These are phyloP conservation scores for Przewalskia tangutica DNA, from an alignment of 257 asterid genomes.

Conservation along the genomic window DNA sequence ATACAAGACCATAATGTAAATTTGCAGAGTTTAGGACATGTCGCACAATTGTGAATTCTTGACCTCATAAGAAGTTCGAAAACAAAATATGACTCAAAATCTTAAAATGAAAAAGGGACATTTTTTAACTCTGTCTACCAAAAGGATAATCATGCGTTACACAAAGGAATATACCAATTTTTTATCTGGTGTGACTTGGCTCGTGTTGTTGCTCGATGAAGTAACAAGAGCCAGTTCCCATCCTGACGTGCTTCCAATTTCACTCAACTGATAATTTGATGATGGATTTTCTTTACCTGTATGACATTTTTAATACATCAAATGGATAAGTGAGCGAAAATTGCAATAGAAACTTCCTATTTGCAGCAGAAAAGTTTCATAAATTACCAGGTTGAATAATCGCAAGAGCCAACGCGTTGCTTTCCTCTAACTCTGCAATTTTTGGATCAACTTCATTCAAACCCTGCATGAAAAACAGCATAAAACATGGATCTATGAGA, in stretches of 20 bases:
- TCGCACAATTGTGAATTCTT: not conserved
- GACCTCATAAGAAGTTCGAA: not conserved
- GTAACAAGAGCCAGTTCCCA: constrained; percentile 88
- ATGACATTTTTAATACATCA: not conserved
- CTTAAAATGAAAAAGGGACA: not conserved
- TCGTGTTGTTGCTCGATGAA: constrained; percentile 53
- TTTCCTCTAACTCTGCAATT: constrained; percentile 46
- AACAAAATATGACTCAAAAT: not conserved
- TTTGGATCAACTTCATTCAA: constrained; percentile 44
- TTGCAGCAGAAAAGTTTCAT: not conserved
- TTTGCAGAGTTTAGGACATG: not conserved
- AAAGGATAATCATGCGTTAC: not conserved
- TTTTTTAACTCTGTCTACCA: not conserved
- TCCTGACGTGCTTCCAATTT: constrained; percentile 39
- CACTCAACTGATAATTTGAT: constrained; percentile 15
- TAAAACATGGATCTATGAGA: not conserved
- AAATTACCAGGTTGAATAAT: constrained; percentile 52
- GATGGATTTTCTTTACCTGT: constrained; percentile 35
- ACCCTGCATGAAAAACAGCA: constrained; percentile 30
- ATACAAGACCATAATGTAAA: not conserved
- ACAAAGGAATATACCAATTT: constrained; percentile 30
- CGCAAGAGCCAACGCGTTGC: constrained; percentile 75
- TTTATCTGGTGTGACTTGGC: constrained; percentile 22
- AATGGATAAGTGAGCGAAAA: not conserved
- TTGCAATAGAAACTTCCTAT: not conserved